A percentile compares a stretch with the other conserved stretches of the same genome.
These are phyloP conservation scores for Pyrenochaeta sp. DNA, from an alignment of 2,329 filamentous ascomycete species.

Conservation along the genomic window DNA sequence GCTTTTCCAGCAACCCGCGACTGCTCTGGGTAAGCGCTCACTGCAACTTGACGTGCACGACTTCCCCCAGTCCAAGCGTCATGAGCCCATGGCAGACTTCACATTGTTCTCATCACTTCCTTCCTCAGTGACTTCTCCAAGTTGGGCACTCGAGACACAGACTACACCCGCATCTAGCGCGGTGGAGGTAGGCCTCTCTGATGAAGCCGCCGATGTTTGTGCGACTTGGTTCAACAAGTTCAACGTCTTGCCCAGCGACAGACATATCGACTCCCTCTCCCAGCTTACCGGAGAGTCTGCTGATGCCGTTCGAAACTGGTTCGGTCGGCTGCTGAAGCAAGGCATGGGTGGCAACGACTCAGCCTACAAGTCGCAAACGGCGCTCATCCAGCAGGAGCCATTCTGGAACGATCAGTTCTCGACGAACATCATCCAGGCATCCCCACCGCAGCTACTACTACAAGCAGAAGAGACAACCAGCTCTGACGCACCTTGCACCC, in stretches of 20 bases:
- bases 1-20: conserved; percentile 27
- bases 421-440: conserved; percentile 22
- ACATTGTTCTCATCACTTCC: conserved; percentile 31
- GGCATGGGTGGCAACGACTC: conserved; percentile 45
- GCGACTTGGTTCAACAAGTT: conserved; percentile 51
- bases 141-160: conserved; percentile 34
- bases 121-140: conserved; percentile 28
- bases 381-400: conserved; percentile 33
- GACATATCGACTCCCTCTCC: conserved; percentile 46
- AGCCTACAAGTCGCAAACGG: conserved; percentile 50
- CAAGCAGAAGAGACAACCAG: conserved; percentile 20
- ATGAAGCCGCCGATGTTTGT: conserved; percentile 49
- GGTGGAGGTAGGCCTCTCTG: conserved; percentile 37
- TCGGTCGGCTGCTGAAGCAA: conserved; percentile 46
- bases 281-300: conserved; percentile 47
- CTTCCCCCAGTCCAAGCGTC: conserved; percentile 45
- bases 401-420: conserved; percentile 29
- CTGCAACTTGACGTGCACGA: conserved; percentile 42
- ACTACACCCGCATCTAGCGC: conserved; percentile 23
- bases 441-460: conserved; percentile 14
- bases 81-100: conserved; percentile 33
- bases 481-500: conserved; percentile 21
- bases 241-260: conserved; percentile 46
- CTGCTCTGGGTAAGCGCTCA: conserved; percentile 39
- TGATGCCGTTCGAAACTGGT: conserved; percentile 46